Percentiles rank a stretch among this genome's conserved stretches.
phyloP scores from a whole-genome alignment of 2,329 filamentous ascomycete genomes.

The Trichoderma lentiforme region DNA sequence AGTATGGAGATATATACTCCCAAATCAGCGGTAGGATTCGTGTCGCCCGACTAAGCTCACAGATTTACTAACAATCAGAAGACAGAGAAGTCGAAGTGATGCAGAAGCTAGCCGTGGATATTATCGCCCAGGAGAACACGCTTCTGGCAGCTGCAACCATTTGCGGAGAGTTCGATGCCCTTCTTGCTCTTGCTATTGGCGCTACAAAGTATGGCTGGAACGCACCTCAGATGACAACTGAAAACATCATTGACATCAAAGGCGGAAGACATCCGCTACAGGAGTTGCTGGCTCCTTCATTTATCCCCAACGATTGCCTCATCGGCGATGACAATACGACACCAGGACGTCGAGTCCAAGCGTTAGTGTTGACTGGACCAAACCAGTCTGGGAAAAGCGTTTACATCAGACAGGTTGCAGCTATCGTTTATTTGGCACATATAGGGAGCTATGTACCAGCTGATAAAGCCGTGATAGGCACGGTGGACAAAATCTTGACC shows the following conservation, averaged over 20 bases:
- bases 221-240: conserved; percentile 64
- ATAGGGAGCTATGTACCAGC: conserved; percentile 91
- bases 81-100: conserved; percentile 89
- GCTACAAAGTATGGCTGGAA: conserved; percentile 71
- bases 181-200: conserved; percentile 75
- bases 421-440: conserved; percentile 90
- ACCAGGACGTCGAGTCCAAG: conserved; percentile 41
- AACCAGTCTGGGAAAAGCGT: conserved; percentile 97
- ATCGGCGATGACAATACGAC: conserved; percentile 50
- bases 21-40: conserved; percentile 69
- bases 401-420: conserved; percentile 87
- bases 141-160: conserved; percentile 70
- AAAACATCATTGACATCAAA: conserved; percentile 69
- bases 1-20: conserved; percentile 81
- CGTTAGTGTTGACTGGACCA: conserved; percentile 82
- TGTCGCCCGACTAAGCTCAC: too few relatives aligned
- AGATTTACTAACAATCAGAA: conserved; percentile 28
- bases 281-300: conserved; percentile 75
- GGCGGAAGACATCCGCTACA: conserved; percentile 85
- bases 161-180: conserved; percentile 82
- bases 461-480: conserved; percentile 67
- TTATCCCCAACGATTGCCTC: conserved; percentile 79
- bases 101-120: conserved; percentile 66
- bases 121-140: conserved; percentile 65
- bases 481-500: conserved; percentile 91